Evolutionary conservation across 495 filamentous ascomycete genomes (phyloP).

Genomic region (Astrocystis sublimbata): DNA sequence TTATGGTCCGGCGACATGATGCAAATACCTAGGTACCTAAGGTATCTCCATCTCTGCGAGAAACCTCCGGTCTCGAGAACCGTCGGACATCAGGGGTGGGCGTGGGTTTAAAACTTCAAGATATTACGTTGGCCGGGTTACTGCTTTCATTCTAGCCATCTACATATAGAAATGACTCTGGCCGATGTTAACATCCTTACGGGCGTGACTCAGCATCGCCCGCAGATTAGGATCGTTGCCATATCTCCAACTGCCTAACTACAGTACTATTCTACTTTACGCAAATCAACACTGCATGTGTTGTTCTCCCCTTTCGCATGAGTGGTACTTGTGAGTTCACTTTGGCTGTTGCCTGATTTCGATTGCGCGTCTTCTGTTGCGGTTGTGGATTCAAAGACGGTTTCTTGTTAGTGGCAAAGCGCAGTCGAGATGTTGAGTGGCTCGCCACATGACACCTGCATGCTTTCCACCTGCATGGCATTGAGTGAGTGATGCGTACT

Average conservation of each 20-base stretch:
- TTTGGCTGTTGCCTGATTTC: constrained; percentile 9
- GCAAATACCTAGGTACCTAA: too few species aligned
- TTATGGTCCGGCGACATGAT: background rate
- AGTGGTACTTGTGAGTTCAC: too few species aligned
- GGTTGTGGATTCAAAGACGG: constrained; percentile 6
- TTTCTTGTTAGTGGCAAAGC: background rate
- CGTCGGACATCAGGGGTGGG: background rate
- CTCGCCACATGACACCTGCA: constrained; percentile 8
- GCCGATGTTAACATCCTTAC: background rate
- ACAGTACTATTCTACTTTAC: too few species aligned
- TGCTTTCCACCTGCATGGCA: background rate
- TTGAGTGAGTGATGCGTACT: background rate
- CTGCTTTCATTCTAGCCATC: background rate
- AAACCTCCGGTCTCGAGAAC: background rate
- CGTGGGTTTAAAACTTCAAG: background rate
- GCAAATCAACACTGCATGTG: too few species aligned
- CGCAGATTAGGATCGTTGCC: too few species aligned
- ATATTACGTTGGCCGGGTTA: background rate
- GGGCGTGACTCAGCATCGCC: background rate
- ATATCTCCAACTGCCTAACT: too few species aligned
- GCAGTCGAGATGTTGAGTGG: constrained; percentile 1
- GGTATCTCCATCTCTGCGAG: background rate
- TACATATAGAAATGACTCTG: background rate
- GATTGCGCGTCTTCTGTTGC: constrained; percentile 12
- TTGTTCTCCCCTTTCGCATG: too few species aligned